phyloP scores from a whole-genome alignment of 352 stramenopile genomes.

The Globisporangium megalacanthum region DNA sequence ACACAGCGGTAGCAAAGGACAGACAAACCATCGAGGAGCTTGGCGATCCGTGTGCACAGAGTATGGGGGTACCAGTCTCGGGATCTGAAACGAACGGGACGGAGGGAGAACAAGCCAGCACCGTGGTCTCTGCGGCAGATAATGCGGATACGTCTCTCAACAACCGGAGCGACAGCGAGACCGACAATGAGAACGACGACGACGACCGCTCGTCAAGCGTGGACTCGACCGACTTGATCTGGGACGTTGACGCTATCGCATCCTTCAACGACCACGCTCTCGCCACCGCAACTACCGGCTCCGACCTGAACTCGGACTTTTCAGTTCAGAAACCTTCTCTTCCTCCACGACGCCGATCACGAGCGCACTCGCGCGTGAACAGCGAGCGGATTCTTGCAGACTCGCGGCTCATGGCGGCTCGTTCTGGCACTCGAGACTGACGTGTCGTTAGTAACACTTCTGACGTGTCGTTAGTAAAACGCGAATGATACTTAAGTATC shows the following conservation, averaged over 20 bases:
- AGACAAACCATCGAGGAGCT: too few relatives aligned
- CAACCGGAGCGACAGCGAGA: too few relatives aligned
- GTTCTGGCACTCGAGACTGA: background rate
- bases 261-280: background rate
- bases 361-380: background rate
- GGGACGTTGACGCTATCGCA: background rate
- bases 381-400: background rate
- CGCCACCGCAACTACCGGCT: too few relatives aligned
- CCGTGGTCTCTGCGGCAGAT: too few relatives aligned
- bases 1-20: too few relatives aligned
- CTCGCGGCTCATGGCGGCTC: background rate
- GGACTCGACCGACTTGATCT: conserved; percentile 1
- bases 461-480: background rate
- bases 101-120: too few relatives aligned
- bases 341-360: background rate
- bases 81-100: too few relatives aligned
- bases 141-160: too few relatives aligned
- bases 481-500: background rate
- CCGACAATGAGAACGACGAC: background rate
- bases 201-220: background rate
- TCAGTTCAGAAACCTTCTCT: background rate
- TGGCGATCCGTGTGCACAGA: too few relatives aligned
- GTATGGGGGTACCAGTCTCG: too few relatives aligned
- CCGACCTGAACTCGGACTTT: too few relatives aligned
- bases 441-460: background rate